Percentiles rank a stretch among this genome's conserved stretches.
These are phyloP conservation scores for Claviceps spartinae DNA, from an alignment of 2,329 filamentous ascomycete genomes.

Conservation along the genomic window DNA sequence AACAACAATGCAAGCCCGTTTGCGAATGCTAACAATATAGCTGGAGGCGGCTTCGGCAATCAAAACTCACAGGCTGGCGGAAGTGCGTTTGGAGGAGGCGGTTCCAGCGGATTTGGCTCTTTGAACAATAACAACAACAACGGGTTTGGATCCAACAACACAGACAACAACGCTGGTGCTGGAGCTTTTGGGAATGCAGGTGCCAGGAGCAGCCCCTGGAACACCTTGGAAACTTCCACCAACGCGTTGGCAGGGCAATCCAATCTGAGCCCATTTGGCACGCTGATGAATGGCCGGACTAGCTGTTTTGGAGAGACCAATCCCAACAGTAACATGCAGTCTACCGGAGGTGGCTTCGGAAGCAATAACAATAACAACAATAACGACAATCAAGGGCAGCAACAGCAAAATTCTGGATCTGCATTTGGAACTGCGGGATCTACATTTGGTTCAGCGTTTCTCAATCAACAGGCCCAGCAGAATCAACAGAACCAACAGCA, in stretches of 20 bases:
- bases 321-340: conserved; percentile 14
- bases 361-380: conserved; percentile 15
- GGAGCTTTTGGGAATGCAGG: conserved; percentile 30
- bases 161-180: conserved; percentile 17
- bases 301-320: conserved; percentile 26
- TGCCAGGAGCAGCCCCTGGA: conserved; percentile 23
- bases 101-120: conserved; percentile 24
- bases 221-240: conserved; percentile 29
- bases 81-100: conserved; percentile 15
- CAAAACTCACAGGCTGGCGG: conserved; percentile 10
- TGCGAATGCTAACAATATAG: conserved; percentile 14
- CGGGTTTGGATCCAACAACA: conserved; percentile 19
- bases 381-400: conserved; percentile 15
- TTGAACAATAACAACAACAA: conserved; percentile 10
- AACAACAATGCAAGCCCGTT: conserved; percentile 25
- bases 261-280: conserved; percentile 22
- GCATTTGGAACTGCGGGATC: conserved; percentile 9
- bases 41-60: conserved; percentile 13
- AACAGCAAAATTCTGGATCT: conserved; percentile 12
- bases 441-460: conserved; percentile 21
- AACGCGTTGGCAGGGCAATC: conserved; percentile 12
- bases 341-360: conserved; percentile 10
- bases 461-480: conserved; percentile 18
- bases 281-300: conserved; percentile 13
- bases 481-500: conserved; percentile 14